Conservation (phyloP, 2,329 filamentous ascomycete species). For the Fusarium lyarnte region DNA sequence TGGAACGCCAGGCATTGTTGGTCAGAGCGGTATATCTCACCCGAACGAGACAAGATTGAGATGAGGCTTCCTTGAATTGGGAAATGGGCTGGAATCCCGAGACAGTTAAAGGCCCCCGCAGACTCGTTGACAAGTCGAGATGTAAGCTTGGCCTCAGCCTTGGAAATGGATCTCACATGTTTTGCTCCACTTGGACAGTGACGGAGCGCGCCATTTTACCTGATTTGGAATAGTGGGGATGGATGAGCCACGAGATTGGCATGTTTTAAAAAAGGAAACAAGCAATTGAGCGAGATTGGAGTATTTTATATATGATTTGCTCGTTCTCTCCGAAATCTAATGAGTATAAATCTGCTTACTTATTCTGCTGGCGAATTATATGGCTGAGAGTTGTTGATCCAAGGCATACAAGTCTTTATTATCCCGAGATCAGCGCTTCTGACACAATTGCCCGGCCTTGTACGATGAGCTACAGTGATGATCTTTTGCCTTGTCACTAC, state of each 20-base stretch:
- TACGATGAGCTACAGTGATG: background rate
- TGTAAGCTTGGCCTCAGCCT: constrained; percentile 8
- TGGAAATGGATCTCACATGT: background rate
- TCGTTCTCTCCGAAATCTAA: background rate
- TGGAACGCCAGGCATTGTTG: constrained; percentile 63
- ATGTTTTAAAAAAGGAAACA: background rate
- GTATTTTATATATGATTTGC: background rate
- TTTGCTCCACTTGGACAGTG: background rate
- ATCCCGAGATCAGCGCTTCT: constrained; percentile 14
- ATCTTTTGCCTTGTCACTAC: background rate
- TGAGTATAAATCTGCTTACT: background rate
- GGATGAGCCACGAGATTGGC: background rate
- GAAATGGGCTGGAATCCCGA: background rate
- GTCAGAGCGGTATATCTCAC: constrained; percentile 35
- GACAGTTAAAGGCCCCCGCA: constrained; percentile 29
- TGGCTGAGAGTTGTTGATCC: background rate
- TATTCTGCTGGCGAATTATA: background rate
- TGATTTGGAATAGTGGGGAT: constrained; percentile 16
- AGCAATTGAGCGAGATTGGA: background rate
- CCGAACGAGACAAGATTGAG: constrained; percentile 27
- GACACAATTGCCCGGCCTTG: constrained; percentile 20
- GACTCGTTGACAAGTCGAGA: background rate
- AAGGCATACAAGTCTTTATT: constrained; percentile 1
- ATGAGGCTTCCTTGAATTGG: background rate
- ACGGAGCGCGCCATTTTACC: constrained; percentile 23